Evolutionary conservation across 75 land plant genomes (phyloP).

Genomic region (Selaginella tamariscina): DNA sequence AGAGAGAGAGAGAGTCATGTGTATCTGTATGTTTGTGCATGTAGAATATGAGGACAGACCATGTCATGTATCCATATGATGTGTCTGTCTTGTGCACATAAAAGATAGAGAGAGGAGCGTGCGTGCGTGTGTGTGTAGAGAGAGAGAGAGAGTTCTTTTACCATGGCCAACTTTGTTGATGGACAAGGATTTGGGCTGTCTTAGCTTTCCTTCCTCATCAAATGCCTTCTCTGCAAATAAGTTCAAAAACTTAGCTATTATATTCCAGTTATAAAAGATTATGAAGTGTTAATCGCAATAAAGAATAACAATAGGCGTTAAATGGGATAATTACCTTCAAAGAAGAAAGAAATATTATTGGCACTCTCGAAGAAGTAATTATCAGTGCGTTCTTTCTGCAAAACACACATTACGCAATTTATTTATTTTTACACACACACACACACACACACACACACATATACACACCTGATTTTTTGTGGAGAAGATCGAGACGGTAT

Average conservation of each 20-base stretch:
- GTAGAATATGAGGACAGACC: no score
- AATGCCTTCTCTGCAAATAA: constrained; percentile 66
- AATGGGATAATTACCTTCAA: constrained; percentile 51
- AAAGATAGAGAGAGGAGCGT: no score
- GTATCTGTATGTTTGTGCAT: no score
- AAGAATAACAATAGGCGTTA: neutral
- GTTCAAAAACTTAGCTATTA: neutral
- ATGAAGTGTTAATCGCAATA: no score
- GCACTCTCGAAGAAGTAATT: constrained; percentile 83
- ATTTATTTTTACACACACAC: neutral
- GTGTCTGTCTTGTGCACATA: no score
- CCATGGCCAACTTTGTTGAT: constrained; percentile 99
- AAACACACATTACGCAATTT: neutral
- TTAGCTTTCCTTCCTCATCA: constrained; percentile 62
- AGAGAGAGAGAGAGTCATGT: no score
- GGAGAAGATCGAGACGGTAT: constrained; percentile 53
- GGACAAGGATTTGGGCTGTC: constrained; percentile 79
- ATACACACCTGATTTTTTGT: constrained; percentile 53
- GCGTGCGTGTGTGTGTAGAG: no score
- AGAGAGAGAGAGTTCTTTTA: no score
- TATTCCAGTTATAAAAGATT: no score
- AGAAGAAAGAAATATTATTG: constrained; percentile 86
- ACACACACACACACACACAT: neutral
- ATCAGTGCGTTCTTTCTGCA: constrained; percentile 44
- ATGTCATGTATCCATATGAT: no score